Evolutionary conservation across 1,284 basidiomycete species (phyloP).

Genomic region (Ustilago sp.): DNA sequence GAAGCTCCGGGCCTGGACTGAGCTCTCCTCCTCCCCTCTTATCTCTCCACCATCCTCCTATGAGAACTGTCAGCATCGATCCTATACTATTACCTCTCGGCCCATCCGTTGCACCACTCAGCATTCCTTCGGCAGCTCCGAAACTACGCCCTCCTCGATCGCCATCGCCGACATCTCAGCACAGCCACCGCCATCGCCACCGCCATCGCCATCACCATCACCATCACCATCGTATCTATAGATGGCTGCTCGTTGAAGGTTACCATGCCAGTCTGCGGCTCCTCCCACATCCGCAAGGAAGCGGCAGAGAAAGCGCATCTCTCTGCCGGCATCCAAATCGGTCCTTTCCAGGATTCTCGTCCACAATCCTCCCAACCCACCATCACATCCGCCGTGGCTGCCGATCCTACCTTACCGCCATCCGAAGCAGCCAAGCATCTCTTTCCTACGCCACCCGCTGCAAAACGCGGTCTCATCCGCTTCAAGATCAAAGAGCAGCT

Average conservation of each 20-base stretch:
- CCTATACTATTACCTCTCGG: background rate
- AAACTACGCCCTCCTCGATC: background rate
- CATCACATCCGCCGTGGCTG: conserved; percentile 65
- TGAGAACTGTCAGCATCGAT: background rate
- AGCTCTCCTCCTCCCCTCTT: background rate
- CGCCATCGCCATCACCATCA: too few species aligned
- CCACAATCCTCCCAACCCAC: conserved; percentile 53
- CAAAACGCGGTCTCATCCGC: conserved; percentile 55
- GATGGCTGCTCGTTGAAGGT: background rate
- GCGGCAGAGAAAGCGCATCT: conserved; percentile 42
- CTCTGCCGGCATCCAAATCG: conserved; percentile 44
- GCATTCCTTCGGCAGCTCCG: background rate
- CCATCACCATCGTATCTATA: too few species aligned
- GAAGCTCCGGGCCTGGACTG: background rate
- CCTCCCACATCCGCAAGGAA: conserved; percentile 29
- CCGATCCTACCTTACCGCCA: conserved; percentile 54
- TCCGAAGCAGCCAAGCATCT: conserved; percentile 54
- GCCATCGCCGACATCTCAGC: background rate
- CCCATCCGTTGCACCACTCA: background rate
- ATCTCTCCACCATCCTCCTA: background rate
- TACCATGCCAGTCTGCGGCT: conserved; percentile 45
- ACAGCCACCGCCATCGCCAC: background rate
- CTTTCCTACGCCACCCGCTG: conserved; percentile 56
- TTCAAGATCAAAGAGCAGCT: conserved; percentile 65
- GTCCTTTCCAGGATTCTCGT: conserved; percentile 36